Evolutionary conservation across 306 rosid genomes (phyloP), one percentile per base, ranked within the genome.

Genomic region (Coriaria nepalensis): DNA sequence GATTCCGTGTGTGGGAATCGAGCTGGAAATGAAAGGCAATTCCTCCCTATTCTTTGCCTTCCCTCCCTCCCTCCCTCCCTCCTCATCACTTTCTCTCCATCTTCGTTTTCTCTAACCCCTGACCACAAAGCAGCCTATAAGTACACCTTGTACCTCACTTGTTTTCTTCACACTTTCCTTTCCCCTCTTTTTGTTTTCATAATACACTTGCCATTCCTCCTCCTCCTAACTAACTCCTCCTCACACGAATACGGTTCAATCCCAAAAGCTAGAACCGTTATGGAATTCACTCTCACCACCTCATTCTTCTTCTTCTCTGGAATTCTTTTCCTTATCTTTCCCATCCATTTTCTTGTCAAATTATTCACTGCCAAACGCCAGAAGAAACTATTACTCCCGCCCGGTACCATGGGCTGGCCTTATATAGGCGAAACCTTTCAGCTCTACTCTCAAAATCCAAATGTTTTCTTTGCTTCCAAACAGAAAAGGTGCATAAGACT

Each of bases 371-470:
- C 75, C 5, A 51, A 47, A 53, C 39, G 46, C 49, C 49, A 20
- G 4, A 35, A 65, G 4, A 35, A 65, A 43, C 54, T 79, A 13
- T 83, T 86, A 6, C 90, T 87, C 34, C 96, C 96, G 2, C 96
- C 96, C 0, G 96, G 96, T 9, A 57, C 94, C 40, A 60, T 87
- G 73, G 94, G 96, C 4, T 87, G 71, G 75, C 94, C 96, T 37
- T 87, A 87, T 57, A 47, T 87, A 35, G 96, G 96, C 29, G 96
- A 82, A 64, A 87, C 94, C 66, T 73, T 87, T 59, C 96, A 87
- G 60, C 81, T 87, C 61, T 87, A 87, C 79, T 85, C 98, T 57
- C 87, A 90, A 69, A 75, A 90, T 77, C 98, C 98, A 41, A 90
- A 73, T 60, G 78, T 79, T 61, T 90, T 90, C 82, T 90, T 90